Evolutionary conservation across 164 flowering plant genomes (phyloP).

Genomic region (Kalanchoe fedtschenkoi): DNA sequence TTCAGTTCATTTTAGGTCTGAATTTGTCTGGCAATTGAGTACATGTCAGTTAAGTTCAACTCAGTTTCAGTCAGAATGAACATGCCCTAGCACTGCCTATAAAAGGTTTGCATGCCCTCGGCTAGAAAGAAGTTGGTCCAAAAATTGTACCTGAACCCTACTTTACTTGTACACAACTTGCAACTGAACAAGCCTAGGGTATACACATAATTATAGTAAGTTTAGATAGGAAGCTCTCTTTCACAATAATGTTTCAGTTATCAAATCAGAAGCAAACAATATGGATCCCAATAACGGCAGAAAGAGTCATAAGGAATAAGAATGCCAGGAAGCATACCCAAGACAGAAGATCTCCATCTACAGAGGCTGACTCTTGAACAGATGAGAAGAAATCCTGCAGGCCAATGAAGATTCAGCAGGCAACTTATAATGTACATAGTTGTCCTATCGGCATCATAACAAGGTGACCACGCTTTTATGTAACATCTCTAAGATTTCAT

Average conservation of each 20-base stretch:
- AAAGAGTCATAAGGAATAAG: background rate
- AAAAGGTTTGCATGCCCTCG: too few species aligned
- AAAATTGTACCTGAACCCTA: too few species aligned
- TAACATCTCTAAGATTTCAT: background rate
- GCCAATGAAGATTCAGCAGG: background rate
- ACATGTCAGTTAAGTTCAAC: too few species aligned
- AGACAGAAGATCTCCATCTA: slow-evolving; percentile 79
- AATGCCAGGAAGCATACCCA: slow-evolving; percentile 42
- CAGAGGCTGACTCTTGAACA: slow-evolving; percentile 61
- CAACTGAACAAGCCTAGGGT: too few species aligned
- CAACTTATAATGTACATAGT: background rate
- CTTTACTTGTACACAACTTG: too few species aligned
- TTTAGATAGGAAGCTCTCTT: background rate
- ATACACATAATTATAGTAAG: background rate
- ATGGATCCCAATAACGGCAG: background rate
- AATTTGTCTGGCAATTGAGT: too few species aligned
- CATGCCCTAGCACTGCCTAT: too few species aligned
- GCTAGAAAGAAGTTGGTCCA: too few species aligned
- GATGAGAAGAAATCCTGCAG: slow-evolving; percentile 70
- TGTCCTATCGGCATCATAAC: background rate
- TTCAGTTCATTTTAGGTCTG: too few species aligned
- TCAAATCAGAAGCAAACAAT: background rate
- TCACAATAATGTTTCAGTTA: background rate
- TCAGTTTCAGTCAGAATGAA: too few species aligned
- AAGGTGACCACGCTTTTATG: background rate